These are phyloP conservation scores for Fraxinus nigra DNA, from an alignment of 305 asterid species.

Conservation along the genomic window DNA sequence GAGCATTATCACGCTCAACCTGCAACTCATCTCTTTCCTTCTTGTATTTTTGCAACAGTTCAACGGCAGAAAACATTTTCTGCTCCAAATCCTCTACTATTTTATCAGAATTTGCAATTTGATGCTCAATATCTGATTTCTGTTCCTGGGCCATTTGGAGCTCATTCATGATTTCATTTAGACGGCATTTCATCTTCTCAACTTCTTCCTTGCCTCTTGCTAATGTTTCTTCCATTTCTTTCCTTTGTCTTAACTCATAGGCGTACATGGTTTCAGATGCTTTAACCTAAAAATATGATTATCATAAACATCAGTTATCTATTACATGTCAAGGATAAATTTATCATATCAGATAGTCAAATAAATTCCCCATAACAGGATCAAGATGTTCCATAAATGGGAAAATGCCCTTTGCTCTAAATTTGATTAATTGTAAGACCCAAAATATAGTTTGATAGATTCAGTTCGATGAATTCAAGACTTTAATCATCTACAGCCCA, in stretches of 20 bases:
- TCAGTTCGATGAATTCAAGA: not conserved
- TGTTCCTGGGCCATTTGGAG: conserved; percentile 55
- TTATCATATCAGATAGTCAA: not conserved
- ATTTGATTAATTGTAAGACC: not conserved
- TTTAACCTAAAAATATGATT: conserved; percentile 50
- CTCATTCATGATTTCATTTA: conserved; percentile 45
- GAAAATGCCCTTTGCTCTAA: not conserved
- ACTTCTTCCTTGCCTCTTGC: conserved; percentile 53
- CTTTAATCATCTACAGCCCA: not conserved
- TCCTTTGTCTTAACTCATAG: conserved; percentile 55
- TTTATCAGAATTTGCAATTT: conserved; percentile 53
- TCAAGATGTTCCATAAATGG: not conserved
- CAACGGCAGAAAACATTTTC: conserved; percentile 73
- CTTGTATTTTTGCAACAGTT: conserved; percentile 69
- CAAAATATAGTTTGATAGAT: not conserved
- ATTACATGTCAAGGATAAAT: conserved; percentile 5
- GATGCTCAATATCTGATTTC: conserved; percentile 49
- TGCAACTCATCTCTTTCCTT: conserved; percentile 69
- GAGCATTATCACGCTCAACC: conserved; percentile 63
- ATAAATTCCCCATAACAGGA: not conserved
- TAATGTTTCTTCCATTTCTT: conserved; percentile 63
- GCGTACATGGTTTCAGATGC: conserved; percentile 48
- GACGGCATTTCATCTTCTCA: conserved; percentile 46
- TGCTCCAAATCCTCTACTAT: conserved; percentile 66
- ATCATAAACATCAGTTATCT: conserved; percentile 14